Evolutionary conservation across 352 stramenopile genomes (phyloP), one percentile per base, ranked within the genome.

Genomic region (Thraustochytrium striatum): DNA sequence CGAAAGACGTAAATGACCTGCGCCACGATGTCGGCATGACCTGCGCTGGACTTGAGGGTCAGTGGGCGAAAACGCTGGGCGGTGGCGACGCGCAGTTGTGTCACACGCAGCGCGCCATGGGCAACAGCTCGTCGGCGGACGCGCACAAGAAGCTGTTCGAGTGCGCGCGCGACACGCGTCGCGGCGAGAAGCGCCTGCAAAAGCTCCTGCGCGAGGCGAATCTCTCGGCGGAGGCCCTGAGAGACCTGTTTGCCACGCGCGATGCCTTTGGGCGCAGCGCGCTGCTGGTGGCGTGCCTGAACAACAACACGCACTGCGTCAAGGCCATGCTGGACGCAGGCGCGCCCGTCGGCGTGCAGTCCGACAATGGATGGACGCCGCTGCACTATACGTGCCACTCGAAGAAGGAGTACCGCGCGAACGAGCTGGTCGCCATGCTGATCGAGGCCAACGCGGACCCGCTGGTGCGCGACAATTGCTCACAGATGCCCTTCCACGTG

Each of bases 401-500:
- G 2, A 75, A 75, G 36, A 28, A 25, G 36, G 65, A 75, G 0
- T 30, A 38, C 44, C 5, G 9, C 8, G 65, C 41, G 1, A 43
- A 21, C 11, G 65, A 72, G 21, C 39, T 75, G 43, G 25, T 61
- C 2, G 25, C 39, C 0, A 41, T 70, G 44, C 65, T 75, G 32
- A n/a, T 75, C 11, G 32, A 28, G 19, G 30, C 21, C 19, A 16
- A 32, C 52, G 65, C 65, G 5, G 65, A 75, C 47, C 65, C 65
- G 25, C 44, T 75, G 16, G 44, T 61, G 32, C 65, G 65, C 44
- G 25, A 75, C 47, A 16, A 21, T 7, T 19, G 28, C 21, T 30
- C 19, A 9, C 65, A 61, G 30, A 75, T 61, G 19, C n/a, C 65
- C 21, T 41, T 75, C 16, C 65, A 75, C 21, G n/a, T 75, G 47